A percentile compares a stretch with the other conserved stretches of the same genome.
These are phyloP conservation scores for Jatropha podagrica DNA, from an alignment of 441 rosid species.

Conservation along the genomic window DNA sequence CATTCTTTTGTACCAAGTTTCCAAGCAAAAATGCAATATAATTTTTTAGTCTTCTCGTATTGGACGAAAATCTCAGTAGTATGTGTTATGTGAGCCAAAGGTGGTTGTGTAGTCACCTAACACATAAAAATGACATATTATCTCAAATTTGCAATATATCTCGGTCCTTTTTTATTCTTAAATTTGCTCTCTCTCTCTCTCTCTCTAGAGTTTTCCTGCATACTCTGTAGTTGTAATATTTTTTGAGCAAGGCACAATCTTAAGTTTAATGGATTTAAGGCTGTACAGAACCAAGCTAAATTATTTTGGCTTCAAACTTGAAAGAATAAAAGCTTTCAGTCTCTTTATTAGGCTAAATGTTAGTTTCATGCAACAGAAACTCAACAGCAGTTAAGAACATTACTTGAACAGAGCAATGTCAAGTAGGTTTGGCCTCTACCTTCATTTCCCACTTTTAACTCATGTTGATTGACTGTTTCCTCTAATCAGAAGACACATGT, in stretches of 20 bases:
- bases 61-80: not conserved
- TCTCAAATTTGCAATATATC: conserved; percentile 1
- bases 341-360: conserved; percentile 7
- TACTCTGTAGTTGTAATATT: not conserved
- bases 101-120: conserved; percentile 16
- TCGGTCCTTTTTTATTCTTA: not conserved
- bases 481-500: not conserved
- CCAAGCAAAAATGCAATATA: not conserved
- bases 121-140: conserved; percentile 6
- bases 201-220: not conserved
- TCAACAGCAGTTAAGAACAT: not conserved
- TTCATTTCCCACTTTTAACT: not conserved
- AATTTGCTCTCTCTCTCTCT: not conserved
- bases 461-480: not conserved
- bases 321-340: not conserved
- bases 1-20: conserved; percentile 4
- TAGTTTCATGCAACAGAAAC: conserved; percentile 11
- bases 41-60: not conserved
- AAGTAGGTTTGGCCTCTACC: too few species aligned
- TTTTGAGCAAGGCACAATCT: not conserved
- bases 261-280: too few species aligned
- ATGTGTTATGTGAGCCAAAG: not conserved
- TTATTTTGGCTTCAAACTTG: not conserved
- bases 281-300: not conserved
- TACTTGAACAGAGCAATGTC: too few species aligned